Evolutionary conservation across 495 filamentous ascomycete genomes (phyloP), one percentile per base, ranked within the genome.

Genomic region (Aspergillus avenaceus): DNA sequence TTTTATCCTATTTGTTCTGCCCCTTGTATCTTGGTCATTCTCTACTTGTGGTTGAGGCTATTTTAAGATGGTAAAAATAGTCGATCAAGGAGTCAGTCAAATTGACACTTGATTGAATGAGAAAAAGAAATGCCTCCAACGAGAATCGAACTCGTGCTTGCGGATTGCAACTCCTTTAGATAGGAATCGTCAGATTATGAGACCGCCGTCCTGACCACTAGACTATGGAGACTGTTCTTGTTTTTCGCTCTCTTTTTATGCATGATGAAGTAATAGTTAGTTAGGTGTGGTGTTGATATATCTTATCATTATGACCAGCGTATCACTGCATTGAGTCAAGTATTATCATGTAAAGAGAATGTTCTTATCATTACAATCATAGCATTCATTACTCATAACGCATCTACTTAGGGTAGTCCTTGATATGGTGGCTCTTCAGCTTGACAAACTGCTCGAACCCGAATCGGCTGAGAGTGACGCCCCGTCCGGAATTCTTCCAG

Each of bases 361-460:
- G n/a, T n/a, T n/a, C n/a, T n/a, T n/a, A n/a, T n/a, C n/a, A n/a
- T n/a, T n/a, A n/a, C n/a, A n/a, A n/a, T n/a, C n/a, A n/a, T n/a
- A n/a, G n/a, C n/a, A n/a, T 16, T 31, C 27, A 27, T 27, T 8
- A 12, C 8, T 28, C 42, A 21, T 28, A 14, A 11, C 26, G 9
- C 0, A 18, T 27, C 52, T 52, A 64, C 55, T 64, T 61, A 13
- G 62, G 62, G 32, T 62, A 62, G 6, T 92, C 81, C 68, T 95
- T 96, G 60, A 96, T 59, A 63, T 97, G 91, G 65, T 84, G 90
- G 72, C 87, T 95, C 81, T 95, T 95, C 53, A 95, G 75, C 75
- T 91, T 92, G 58, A 91, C 83, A 62, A 96, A 96, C 66, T 95
- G 89, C 54, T 95, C 91, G 61, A 91, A 97, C 13, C 91, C 91